These are phyloP conservation scores for Jatropha podagrica DNA, from an alignment of 441 rosid genomes.

Conservation along the genomic window DNA sequence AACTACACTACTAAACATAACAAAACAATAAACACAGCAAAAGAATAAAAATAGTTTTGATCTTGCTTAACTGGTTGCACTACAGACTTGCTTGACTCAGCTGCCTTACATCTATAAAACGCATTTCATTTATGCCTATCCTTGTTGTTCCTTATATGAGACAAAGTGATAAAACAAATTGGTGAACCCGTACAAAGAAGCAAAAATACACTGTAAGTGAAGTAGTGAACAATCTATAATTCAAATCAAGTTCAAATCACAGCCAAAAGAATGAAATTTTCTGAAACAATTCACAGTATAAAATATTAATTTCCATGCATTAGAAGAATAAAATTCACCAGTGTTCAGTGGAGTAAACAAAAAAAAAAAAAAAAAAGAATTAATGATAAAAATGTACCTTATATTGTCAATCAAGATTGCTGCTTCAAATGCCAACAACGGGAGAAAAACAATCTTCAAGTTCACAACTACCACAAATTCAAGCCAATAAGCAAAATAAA, in stretches of 20 bases:
- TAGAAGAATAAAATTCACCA: slow-evolving; percentile 1
- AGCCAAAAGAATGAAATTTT: too few relatives aligned
- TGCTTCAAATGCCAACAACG: slow-evolving; percentile 71
- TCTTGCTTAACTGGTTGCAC: too few relatives aligned
- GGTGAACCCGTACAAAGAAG: neutral
- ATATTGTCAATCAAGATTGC: slow-evolving; percentile 80
- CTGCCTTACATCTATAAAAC: too few relatives aligned
- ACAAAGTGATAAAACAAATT: neutral
- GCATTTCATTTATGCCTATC: neutral
- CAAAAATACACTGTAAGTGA: too few relatives aligned
- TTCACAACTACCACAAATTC: slow-evolving; percentile 52
- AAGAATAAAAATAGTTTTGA: too few relatives aligned
- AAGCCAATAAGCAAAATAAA: slow-evolving; percentile 18
- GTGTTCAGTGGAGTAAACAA: neutral
- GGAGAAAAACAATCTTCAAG: slow-evolving; percentile 89
- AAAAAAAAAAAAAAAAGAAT: neutral
- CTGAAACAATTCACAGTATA: too few relatives aligned
- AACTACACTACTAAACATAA: too few relatives aligned
- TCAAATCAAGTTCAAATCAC: too few relatives aligned
- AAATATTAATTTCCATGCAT: neutral
- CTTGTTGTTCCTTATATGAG: too few relatives aligned
- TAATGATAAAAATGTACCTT: slow-evolving; percentile 46
- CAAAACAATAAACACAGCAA: too few relatives aligned
- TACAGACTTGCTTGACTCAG: too few relatives aligned
- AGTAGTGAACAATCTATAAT: too few relatives aligned